phyloP scores from a whole-genome alignment of 2,329 filamentous ascomycete species.

The Apiospora malaysiana region DNA sequence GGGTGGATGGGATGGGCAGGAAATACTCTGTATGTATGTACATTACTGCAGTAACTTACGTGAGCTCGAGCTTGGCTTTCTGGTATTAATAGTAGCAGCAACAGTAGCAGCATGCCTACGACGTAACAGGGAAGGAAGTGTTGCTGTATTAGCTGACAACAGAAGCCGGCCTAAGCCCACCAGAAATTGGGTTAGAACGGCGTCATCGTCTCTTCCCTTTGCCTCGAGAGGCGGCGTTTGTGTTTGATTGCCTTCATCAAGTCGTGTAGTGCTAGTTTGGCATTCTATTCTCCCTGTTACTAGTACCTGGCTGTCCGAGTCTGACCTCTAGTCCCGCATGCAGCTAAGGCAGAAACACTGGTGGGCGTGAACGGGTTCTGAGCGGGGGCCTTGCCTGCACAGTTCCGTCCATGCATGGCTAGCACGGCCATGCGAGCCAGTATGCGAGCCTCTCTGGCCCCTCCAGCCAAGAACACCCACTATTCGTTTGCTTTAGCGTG shows the following conservation, averaged over 20 bases:
- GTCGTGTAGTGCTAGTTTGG: neutral
- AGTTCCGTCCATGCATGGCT: slow-evolving; percentile 1
- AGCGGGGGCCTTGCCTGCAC: neutral
- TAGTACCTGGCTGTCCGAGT: neutral
- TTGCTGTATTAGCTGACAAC: neutral
- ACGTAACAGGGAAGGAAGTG: too few species aligned
- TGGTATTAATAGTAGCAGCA: slow-evolving; percentile 10
- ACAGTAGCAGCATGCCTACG: neutral
- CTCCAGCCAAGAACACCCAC: neutral
- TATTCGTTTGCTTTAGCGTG: slow-evolving; percentile 13
- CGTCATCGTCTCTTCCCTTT: neutral
- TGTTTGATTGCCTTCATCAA: neutral
- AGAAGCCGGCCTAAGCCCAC: neutral
- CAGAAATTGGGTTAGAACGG: neutral
- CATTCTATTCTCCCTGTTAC: too few species aligned
- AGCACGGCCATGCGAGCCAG: neutral
- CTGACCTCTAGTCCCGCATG: neutral
- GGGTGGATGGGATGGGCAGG: neutral
- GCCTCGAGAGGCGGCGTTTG: neutral
- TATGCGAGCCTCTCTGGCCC: neutral
- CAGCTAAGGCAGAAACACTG: slow-evolving; percentile 5
- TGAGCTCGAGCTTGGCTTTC: neutral
- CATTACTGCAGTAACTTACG: too few species aligned
- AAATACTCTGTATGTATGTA: too few species aligned
- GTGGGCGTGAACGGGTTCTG: neutral